Conservation (phyloP, 2,329 filamentous ascomycete genomes). For the Nemania diffusa region DNA sequence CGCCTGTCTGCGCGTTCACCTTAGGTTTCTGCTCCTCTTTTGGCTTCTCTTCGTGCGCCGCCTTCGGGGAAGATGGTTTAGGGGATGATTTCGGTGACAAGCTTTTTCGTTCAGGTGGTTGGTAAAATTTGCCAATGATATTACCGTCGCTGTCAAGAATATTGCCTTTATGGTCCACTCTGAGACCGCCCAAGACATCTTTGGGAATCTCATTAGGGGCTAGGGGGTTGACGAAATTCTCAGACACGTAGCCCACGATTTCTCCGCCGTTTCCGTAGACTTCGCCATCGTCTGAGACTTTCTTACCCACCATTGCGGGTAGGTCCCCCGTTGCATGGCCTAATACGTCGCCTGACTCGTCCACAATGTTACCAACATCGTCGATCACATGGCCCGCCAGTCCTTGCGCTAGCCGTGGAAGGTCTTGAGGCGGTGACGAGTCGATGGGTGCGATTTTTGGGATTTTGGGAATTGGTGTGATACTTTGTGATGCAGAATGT, state of each 20-base stretch:
- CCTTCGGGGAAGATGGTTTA: conserved; percentile 22
- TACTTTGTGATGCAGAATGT: conserved; percentile 51
- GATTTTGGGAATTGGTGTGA: conserved; percentile 56
- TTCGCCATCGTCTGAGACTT: conserved; percentile 58
- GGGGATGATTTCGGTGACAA: conserved; percentile 34
- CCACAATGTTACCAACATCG: conserved; percentile 65
- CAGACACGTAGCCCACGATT: conserved; percentile 57
- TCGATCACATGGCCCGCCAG: conserved; percentile 62
- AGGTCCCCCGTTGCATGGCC: conserved; percentile 65
- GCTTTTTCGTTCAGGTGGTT: conserved; percentile 47
- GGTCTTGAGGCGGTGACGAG: conserved; percentile 46
- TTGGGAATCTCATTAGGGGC: conserved; percentile 41
- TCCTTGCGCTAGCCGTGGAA: conserved; percentile 52
- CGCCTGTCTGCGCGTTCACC: conserved; percentile 52
- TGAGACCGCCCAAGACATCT: conserved; percentile 50
- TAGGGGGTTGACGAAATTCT: conserved; percentile 51
- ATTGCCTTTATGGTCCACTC: conserved; percentile 58
- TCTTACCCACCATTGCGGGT: conserved; percentile 64
- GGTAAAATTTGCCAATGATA: conserved; percentile 60
- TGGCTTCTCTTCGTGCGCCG: conserved; percentile 24
- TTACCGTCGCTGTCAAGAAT: conserved; percentile 58
- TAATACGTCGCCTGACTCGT: conserved; percentile 61
- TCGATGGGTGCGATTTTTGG: conserved; percentile 56
- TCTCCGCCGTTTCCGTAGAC: conserved; percentile 57
- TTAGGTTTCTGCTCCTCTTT: conserved; percentile 46